These are phyloP conservation scores for Xylaria sp. DNA, from an alignment of 2,329 filamentous ascomycete species.

Conservation along the genomic window DNA sequence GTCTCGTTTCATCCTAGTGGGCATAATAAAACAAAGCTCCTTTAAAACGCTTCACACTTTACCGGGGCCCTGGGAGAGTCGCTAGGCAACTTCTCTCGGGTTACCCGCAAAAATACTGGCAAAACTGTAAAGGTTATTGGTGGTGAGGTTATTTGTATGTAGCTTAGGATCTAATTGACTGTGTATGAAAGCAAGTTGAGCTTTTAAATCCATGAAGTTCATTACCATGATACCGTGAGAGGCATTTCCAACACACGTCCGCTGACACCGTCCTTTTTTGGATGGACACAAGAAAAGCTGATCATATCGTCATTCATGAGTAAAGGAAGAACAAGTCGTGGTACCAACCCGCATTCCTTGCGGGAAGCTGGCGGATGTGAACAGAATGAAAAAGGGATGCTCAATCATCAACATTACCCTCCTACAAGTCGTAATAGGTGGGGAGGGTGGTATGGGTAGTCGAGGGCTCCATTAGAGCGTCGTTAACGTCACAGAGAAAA, in stretches of 20 bases:
- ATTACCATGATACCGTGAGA: slow-evolving; percentile 55
- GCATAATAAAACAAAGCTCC: neutral
- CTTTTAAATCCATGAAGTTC: slow-evolving; percentile 52
- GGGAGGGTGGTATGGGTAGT: slow-evolving; percentile 47
- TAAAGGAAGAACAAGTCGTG: slow-evolving; percentile 49
- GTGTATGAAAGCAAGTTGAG: slow-evolving; percentile 53
- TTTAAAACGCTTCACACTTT: neutral
- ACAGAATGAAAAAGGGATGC: slow-evolving; percentile 49
- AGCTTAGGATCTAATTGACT: slow-evolving; percentile 49
- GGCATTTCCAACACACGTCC: slow-evolving; percentile 52
- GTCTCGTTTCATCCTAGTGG: neutral
- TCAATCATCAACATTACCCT: slow-evolving; percentile 51
- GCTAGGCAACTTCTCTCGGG: neutral
- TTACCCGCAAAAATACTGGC: neutral
- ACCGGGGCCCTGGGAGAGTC: neutral
- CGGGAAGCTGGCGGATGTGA: slow-evolving; percentile 41
- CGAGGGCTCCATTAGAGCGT: slow-evolving; percentile 49
- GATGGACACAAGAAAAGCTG: slow-evolving; percentile 50
- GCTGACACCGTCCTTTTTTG: slow-evolving; percentile 55
- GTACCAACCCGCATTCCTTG: slow-evolving; percentile 47
- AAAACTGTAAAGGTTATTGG: slow-evolving; percentile 17
- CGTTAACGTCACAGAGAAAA: slow-evolving; percentile 43
- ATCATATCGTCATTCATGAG: slow-evolving; percentile 52
- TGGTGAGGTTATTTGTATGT: slow-evolving; percentile 39
- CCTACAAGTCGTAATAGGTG: slow-evolving; percentile 50